Base-by-base conservation (phyloP, 2,329 filamentous ascomycete genomes). In the Malbranchea cinnamomea region DNA sequence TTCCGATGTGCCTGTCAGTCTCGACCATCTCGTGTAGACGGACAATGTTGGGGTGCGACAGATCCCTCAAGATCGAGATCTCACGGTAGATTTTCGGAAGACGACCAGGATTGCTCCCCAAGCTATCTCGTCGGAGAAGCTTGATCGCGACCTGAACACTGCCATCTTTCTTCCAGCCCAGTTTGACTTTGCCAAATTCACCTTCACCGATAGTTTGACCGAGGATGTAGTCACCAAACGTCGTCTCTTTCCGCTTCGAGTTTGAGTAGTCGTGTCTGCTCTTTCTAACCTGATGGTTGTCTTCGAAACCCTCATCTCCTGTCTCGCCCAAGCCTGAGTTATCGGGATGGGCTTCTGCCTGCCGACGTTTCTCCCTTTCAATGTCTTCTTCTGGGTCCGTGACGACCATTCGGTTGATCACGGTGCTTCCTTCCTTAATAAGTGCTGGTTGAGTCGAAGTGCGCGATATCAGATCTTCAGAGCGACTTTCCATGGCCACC, bases 21-120 rank as follows among this genome's bases (percentile, higher is more conserved):
- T 95, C 87, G 17, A 94, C 85, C 81, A 98, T 95, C 58, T 98
- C 91, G 56, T 95, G 87, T 30, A 98, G 64, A 37, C 81, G 77
- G 31, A 98, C 89, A 51, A 98, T 98, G 53, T 98, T 98, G 12
- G 87, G 85, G 54, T 98, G 89, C 23, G 85, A 80, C 25, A 91
- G 74, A 43, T 77, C 82, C 36, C 74, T 71, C 28, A 98, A 64
- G 45, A 98, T 98, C 24, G 81, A 72, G 37, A 98, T 93, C 56
- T 98, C 89, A 38, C 89, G 83, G 59, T 94, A 85, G 45, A 98
- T 98, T 61, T 98, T 98, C 49, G 84, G 81, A 37, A 98, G 65
- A 29, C 89, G 75, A 35, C 76, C 83, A 3, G 85, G 81, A 51
- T 95, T 94, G 39, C 72, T 76, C 26, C 85, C 85, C 22, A 98